A percentile compares a stretch with the other conserved stretches of the same genome.
Conservation (phyloP, 2,329 filamentous ascomycete genomes). For the Amphichorda felina region DNA sequence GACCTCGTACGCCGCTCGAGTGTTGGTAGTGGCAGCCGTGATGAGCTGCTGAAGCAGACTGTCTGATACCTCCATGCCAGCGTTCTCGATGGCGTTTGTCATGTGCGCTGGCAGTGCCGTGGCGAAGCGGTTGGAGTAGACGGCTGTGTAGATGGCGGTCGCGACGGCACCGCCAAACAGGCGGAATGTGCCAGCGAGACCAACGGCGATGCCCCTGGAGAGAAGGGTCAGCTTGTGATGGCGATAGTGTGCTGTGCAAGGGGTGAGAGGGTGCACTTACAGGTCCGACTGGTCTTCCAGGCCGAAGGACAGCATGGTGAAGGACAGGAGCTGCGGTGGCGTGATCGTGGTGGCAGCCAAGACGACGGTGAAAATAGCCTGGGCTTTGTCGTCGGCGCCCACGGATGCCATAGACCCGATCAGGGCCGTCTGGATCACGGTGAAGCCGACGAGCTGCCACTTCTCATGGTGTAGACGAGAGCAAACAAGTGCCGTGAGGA, state of each 20-base stretch:
- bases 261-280: too few species aligned
- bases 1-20: conserved; percentile 16
- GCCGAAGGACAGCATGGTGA: conserved; percentile 21
- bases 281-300: conserved; percentile 21
- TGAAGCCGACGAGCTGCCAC: conserved; percentile 21
- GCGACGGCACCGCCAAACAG: conserved; percentile 23
- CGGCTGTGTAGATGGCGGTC: conserved; percentile 23
- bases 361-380: conserved; percentile 20
- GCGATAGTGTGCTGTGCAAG: too few species aligned
- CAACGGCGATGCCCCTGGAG: conserved; percentile 19
- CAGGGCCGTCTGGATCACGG: conserved; percentile 18
- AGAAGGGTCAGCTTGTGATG: too few species aligned
- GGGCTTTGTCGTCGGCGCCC: conserved; percentile 15
- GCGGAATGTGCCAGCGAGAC: conserved; percentile 22
- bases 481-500: background rate
- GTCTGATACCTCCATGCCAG: conserved; percentile 9
- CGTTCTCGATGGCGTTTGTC: conserved; percentile 9
- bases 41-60: conserved; percentile 10
- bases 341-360: conserved; percentile 16
- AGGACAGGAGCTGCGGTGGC: conserved; percentile 17
- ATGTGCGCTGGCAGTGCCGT: conserved; percentile 10
- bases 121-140: conserved; percentile 16
- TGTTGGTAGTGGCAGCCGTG: conserved; percentile 16
- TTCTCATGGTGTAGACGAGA: conserved; percentile 19
- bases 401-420: conserved; percentile 21